phyloP scores from a whole-genome alignment of 2,329 filamentous ascomycete genomes.

The Corinectria fuckeliana region DNA sequence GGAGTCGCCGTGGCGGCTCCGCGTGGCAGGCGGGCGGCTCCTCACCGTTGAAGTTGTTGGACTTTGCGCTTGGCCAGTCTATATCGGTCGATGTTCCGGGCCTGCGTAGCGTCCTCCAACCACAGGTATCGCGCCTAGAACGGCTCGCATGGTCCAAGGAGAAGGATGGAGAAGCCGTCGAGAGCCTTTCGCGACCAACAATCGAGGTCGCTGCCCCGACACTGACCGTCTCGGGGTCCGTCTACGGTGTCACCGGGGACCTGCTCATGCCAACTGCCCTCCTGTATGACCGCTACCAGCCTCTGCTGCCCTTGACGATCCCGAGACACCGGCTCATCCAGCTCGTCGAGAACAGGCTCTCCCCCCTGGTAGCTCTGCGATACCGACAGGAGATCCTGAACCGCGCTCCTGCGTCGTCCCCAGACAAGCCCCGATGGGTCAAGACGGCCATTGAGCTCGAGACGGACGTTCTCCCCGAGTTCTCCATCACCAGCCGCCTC shows the following conservation, averaged over 20 bases:
- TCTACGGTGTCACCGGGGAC: slow-evolving; percentile 46
- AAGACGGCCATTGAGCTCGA: slow-evolving; percentile 35
- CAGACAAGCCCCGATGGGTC: slow-evolving; percentile 29
- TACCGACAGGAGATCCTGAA: slow-evolving; percentile 50
- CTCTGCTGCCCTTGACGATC: slow-evolving; percentile 44
- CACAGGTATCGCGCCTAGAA: slow-evolving; percentile 33
- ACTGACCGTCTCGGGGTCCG: slow-evolving; percentile 47
- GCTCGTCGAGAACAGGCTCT: slow-evolving; percentile 47
- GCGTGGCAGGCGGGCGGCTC: slow-evolving; percentile 13
- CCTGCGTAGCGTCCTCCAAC: slow-evolving; percentile 39
- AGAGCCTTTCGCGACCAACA: slow-evolving; percentile 16
- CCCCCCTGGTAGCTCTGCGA: slow-evolving; percentile 46
- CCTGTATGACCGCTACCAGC: slow-evolving; percentile 49
- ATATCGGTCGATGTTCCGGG: slow-evolving; percentile 44
- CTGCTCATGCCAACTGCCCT: slow-evolving; percentile 42
- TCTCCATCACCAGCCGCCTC: slow-evolving; percentile 46
- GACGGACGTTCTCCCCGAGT: slow-evolving; percentile 47
- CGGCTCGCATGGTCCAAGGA: slow-evolving; percentile 26
- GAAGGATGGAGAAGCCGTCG: slow-evolving; percentile 4
- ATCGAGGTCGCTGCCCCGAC: slow-evolving; percentile 40
- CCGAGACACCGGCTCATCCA: slow-evolving; percentile 45
- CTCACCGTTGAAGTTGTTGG: slow-evolving; percentile 40
- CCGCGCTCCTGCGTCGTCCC: slow-evolving; percentile 18
- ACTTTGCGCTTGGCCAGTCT: slow-evolving; percentile 50
- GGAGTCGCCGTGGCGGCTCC: background rate